A percentile compares a stretch with the other conserved stretches of the same genome.
Conservation (phyloP, 2,329 filamentous ascomycete genomes). For the Metarhizium album region DNA sequence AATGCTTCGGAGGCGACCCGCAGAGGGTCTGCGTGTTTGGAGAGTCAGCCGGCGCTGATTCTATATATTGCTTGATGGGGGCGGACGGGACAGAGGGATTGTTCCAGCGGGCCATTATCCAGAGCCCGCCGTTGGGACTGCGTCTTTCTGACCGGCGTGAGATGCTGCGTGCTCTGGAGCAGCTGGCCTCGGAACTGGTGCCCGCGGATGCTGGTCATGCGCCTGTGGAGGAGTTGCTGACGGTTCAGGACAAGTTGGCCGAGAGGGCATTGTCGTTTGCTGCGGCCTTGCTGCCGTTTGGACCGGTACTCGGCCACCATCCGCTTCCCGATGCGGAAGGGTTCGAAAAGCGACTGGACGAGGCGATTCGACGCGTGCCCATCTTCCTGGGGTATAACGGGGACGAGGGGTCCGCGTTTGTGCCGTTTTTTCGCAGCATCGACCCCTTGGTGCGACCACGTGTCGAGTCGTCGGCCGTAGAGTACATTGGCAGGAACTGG, state of each 20-base stretch:
- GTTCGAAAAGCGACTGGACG: conserved; percentile 1
- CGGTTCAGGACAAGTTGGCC: neutral
- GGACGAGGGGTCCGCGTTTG: conserved; percentile 6
- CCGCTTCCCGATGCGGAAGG: too few relatives aligned
- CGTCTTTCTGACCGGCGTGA: neutral
- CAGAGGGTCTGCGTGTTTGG: conserved; percentile 39
- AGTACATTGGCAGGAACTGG: too few relatives aligned
- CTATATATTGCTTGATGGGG: conserved; percentile 16
- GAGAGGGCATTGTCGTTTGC: too few relatives aligned
- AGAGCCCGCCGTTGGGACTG: conserved; percentile 9
- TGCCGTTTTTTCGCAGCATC: neutral
- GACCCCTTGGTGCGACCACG: too few relatives aligned
- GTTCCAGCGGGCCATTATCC: conserved; percentile 10
- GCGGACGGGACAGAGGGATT: conserved; percentile 5
- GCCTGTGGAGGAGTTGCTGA: neutral
- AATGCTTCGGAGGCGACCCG: conserved; percentile 54
- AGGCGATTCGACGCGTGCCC: neutral
- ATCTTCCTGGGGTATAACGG: conserved; percentile 5
- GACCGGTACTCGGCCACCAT: too few relatives aligned
- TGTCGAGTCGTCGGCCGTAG: too few relatives aligned
- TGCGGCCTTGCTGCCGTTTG: too few relatives aligned
- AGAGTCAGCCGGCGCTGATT: conserved; percentile 37
- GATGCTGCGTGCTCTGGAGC: too few relatives aligned
- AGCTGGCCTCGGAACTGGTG: too few relatives aligned
- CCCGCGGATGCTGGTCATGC: too few relatives aligned